Base-by-base conservation (phyloP, 164 flowering plant species). In the Kingdonia uniflora region DNA sequence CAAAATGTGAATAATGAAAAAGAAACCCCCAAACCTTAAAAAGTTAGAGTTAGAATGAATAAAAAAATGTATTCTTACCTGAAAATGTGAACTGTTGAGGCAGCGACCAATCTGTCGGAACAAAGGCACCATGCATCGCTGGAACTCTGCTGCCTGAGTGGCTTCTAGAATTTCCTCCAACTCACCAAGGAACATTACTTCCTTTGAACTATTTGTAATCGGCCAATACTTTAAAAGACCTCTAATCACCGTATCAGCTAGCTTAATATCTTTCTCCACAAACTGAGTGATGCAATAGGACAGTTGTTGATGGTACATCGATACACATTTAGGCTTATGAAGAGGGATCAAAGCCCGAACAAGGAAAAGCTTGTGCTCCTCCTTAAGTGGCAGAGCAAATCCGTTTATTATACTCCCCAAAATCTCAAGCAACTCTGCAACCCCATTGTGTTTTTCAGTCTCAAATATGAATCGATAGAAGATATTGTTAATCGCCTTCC, bases 211-310 rank as follows among this genome's bases (percentile, higher is more conserved):
- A 64, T 83, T 86, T 33, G 84, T 86, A 38, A 83, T 19, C 1
- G 95, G 95, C 95, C 95, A 86, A 62, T 78, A 86, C 71, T 80
- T 86, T 62, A 86, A 54, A 24, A 86, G 76, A 41, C 95, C 91
- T 51, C 81, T 74, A 55, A 86, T 83, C 22, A 86, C 95, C 8
- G 80, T 76, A 60, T 86, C 95, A 11, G 87, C 82, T 17, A 86
- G 72, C 73, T 83, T 86, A 56, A 68, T 65, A 55, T 86, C 95
- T 55, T 83, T 85, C 71, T 85, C 95, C 51, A 85, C 87, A 65
- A 85, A 82, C 68, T 83, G 95, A 51, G 76, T 75, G 37, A 86
- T 78, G 59, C 88, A 86, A 65, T 83, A 86, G 11, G 90, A 79
- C 54, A 86, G 81, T 46, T 86, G 95, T 55, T 81, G 95, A 57